phyloP scores from a whole-genome alignment of 441 rosid species.

The Erodium trifolium region DNA sequence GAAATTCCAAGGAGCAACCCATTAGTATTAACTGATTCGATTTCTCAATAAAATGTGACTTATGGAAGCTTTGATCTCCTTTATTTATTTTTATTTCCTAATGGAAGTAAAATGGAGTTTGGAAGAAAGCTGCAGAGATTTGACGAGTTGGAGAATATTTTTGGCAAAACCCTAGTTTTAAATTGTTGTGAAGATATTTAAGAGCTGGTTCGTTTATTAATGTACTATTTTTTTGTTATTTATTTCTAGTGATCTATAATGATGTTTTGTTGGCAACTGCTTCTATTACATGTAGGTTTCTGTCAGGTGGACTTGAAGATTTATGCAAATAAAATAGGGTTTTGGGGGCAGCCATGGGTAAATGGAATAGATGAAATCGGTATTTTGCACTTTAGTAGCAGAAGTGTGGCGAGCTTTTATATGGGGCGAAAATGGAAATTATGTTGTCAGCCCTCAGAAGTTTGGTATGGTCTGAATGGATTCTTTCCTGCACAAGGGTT shows the following conservation, averaged over 20 bases:
- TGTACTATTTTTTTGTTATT: background rate
- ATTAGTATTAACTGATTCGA: background rate
- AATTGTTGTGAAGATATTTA: background rate
- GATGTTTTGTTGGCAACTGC: background rate
- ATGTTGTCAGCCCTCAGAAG: constrained; percentile 26
- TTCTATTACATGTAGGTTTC: background rate
- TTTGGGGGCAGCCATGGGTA: background rate
- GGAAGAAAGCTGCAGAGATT: background rate
- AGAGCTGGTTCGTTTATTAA: constrained; percentile 4
- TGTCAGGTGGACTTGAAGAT: background rate
- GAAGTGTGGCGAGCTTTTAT: constrained; percentile 16
- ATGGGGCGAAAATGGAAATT: constrained; percentile 41
- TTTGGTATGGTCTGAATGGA: constrained; percentile 17
- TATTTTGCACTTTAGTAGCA: constrained; percentile 10
- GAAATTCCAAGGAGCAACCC: background rate
- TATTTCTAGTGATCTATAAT: background rate
- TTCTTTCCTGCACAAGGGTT: constrained; percentile 16
- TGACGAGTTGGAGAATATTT: background rate
- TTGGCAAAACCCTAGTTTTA: background rate
- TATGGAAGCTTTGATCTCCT: background rate
- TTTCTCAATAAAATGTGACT: background rate
- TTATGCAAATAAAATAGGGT: background rate
- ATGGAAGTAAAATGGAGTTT: background rate
- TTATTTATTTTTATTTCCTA: background rate
- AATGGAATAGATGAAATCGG: constrained; percentile 1